These are phyloP conservation scores for Neurospora intermedia DNA, from an alignment of 495 filamentous ascomycete species.

Conservation along the genomic window DNA sequence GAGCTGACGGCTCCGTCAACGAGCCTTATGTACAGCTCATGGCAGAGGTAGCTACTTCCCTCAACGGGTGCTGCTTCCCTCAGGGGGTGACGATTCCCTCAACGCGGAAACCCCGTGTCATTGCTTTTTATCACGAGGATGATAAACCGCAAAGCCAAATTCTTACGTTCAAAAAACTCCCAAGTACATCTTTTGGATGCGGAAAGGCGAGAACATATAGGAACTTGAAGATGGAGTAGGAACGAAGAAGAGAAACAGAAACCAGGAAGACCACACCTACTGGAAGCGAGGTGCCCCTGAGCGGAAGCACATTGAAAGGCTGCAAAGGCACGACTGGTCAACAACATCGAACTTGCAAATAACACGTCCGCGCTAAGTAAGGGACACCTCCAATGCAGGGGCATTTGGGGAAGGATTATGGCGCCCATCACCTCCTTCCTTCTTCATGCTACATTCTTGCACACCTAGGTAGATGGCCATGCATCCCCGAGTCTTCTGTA, in stretches of 20 bases:
- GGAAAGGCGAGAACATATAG: too few species aligned
- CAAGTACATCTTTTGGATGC: neutral
- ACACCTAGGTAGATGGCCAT: neutral
- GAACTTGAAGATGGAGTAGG: too few species aligned
- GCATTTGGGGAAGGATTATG: neutral
- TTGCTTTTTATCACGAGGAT: neutral
- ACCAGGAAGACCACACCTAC: neutral
- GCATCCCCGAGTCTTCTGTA: too few species aligned
- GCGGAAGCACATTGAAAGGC: neutral
- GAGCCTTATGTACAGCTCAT: too few species aligned
- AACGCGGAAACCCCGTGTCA: too few species aligned
- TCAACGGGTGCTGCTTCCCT: too few species aligned
- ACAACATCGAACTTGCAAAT: neutral
- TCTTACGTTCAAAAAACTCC: neutral
- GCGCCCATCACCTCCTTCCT: neutral
- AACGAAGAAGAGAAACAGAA: too few species aligned
- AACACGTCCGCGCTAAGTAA: neutral
- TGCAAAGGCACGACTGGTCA: neutral
- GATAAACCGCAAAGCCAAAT: neutral
- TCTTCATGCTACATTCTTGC: neutral
- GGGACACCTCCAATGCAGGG: neutral
- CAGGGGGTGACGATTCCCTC: too few species aligned
- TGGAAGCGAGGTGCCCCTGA: neutral
- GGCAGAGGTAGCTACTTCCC: too few species aligned
- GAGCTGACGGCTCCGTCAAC: too few species aligned